Conservation (phyloP, 352 stramenopile genomes). For the Chrysophaeum taylorii region DNA sequence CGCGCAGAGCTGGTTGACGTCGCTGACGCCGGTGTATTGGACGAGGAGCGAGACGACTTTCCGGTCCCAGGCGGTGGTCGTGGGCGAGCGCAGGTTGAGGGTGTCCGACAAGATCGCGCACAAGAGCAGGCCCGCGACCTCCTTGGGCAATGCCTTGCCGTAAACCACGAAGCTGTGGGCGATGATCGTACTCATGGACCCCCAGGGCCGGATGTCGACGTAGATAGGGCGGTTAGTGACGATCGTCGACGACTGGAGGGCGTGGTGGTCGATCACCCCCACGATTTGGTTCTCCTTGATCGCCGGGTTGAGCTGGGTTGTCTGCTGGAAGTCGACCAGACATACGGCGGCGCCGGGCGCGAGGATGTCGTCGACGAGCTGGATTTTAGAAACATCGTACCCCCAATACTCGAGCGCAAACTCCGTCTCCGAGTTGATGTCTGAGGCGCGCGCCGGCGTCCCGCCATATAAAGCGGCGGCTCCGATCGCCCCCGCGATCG, state of each 20-base stretch:
- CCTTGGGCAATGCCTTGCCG: slow-evolving; percentile 19
- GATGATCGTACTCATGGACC: slow-evolving; percentile 47
- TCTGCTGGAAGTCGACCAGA: slow-evolving; percentile 54
- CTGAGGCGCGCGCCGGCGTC: slow-evolving; percentile 31
- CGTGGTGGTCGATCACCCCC: slow-evolving; percentile 59
- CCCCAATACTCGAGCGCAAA: slow-evolving; percentile 28
- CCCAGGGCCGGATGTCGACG: slow-evolving; percentile 56
- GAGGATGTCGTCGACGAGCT: not conserved
- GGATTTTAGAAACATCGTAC: not conserved
- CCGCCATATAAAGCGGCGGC: slow-evolving; percentile 45
- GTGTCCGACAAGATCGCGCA: slow-evolving; percentile 51
- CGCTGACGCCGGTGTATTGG: slow-evolving; percentile 33
- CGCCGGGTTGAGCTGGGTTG: slow-evolving; percentile 40
- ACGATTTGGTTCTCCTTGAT: slow-evolving; percentile 44
- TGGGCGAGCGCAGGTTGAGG: slow-evolving; percentile 48
- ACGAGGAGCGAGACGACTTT: slow-evolving; percentile 26
- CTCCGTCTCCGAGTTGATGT: slow-evolving; percentile 46
- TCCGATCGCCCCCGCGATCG: slow-evolving; percentile 44
- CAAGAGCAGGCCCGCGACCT: slow-evolving; percentile 42
- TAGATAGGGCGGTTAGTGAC: slow-evolving; percentile 50
- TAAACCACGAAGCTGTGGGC: slow-evolving; percentile 42
- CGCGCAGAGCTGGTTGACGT: slow-evolving; percentile 39
- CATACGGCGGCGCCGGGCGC: slow-evolving; percentile 35
- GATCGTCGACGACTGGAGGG: slow-evolving; percentile 47
- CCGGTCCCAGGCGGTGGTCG: slow-evolving; percentile 47